phyloP scores from a whole-genome alignment of 768 basidiomycete genomes.

The Rhodotorula kratochvilovae region DNA sequence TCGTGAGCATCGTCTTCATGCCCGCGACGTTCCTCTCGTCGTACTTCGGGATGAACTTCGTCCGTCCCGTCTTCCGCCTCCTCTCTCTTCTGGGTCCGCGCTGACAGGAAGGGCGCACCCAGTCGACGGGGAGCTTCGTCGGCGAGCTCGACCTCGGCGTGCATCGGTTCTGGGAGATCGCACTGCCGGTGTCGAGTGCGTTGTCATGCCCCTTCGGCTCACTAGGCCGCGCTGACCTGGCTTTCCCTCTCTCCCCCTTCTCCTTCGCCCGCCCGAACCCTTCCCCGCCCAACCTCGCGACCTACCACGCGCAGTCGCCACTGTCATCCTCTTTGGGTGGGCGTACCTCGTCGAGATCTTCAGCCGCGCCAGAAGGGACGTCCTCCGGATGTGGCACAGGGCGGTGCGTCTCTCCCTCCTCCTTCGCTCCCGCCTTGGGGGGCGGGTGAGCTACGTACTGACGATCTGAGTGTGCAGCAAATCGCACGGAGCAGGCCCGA shows the following conservation, averaged over 20 bases:
- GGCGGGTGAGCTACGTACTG: too few relatives aligned
- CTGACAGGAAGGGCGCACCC: neutral
- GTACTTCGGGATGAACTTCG: conserved; percentile 14
- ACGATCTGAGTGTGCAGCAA: neutral
- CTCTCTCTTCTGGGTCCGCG: too few relatives aligned
- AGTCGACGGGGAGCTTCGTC: neutral
- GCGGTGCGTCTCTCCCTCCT: neutral
- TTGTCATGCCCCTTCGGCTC: too few relatives aligned
- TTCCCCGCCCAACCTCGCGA: neutral
- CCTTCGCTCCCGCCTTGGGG: too few relatives aligned
- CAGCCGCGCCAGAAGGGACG: neutral
- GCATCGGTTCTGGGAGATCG: neutral
- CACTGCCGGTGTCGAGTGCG: conserved; percentile 3
- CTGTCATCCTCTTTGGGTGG: neutral
- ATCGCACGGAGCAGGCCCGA: neutral
- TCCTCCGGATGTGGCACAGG: conserved; percentile 5
- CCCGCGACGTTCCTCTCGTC: conserved; percentile 22
- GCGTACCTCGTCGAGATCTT: conserved; percentile 1
- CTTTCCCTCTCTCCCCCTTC: too few relatives aligned
- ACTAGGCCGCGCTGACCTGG: too few relatives aligned
- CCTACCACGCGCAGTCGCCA: neutral
- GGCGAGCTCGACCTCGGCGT: conserved; percentile 13
- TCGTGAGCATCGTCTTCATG: conserved; percentile 12
- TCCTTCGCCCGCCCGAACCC: neutral
- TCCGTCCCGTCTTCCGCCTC: neutral